These are phyloP conservation scores for Pleurotus tuber-regium DNA, from an alignment of 768 basidiomycete species.

Conservation along the genomic window DNA sequence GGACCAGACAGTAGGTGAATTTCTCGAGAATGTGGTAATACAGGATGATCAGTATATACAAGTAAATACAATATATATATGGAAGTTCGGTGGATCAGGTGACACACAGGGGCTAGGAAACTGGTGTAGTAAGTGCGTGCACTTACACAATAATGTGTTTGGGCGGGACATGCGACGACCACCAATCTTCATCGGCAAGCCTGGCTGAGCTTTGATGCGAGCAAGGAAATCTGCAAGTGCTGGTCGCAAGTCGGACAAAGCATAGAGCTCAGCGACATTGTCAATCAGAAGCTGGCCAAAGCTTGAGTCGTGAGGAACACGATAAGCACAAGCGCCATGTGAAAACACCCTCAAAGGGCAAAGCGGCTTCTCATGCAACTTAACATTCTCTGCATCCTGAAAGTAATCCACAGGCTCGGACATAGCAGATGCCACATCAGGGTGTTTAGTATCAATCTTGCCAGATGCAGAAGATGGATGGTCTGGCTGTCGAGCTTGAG, in stretches of 20 bases:
- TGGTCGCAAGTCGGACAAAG: constrained; percentile 23
- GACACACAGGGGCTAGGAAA: too few species aligned
- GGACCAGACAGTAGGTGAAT: too few species aligned
- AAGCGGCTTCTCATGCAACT: constrained; percentile 1
- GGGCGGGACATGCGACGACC: constrained; percentile 3
- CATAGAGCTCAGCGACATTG: constrained; percentile 18
- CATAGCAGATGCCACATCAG: neutral
- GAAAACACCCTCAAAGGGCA: constrained; percentile 15
- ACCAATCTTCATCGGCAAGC: constrained; percentile 3
- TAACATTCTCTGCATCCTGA: neutral
- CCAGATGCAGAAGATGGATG: neutral
- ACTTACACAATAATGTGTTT: neutral
- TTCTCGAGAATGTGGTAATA: too few species aligned
- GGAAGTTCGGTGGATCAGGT: too few species aligned
- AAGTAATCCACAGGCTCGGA: constrained; percentile 11
- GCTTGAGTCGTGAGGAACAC: constrained; percentile 21
- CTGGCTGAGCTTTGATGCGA: neutral
- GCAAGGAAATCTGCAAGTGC: constrained; percentile 22
- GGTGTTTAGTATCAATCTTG: neutral
- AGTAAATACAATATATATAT: too few species aligned
- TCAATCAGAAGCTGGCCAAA: constrained; percentile 18
- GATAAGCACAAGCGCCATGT: constrained; percentile 18
- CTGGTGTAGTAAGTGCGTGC: too few species aligned
- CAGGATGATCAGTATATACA: too few species aligned
- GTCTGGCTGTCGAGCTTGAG: constrained; percentile 1